Evolutionary conservation across 345 rosid species (phyloP), one percentile per base, ranked within the genome.

Genomic region (Bruguiera sexangula): DNA sequence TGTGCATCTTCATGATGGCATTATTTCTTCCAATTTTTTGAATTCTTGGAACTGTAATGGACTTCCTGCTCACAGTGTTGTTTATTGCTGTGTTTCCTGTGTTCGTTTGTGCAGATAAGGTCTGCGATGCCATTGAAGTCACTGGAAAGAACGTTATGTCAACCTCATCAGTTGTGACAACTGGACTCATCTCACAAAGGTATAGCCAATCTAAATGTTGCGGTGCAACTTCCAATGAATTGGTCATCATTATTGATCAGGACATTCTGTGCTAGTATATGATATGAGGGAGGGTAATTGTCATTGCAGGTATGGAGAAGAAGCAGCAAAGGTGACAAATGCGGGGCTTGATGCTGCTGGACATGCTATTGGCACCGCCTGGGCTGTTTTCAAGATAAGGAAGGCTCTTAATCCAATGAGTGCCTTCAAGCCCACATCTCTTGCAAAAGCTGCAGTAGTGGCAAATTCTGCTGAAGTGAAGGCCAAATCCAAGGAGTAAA

Each of bases 61-160:
- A 7, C 26, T 2, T 30, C 9, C 29, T 24, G 9, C 56, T 63
- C 11, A 19, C 48, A 1, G 32, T 15, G 2, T 9, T 50, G 54
- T 48, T 32, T 64, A 53, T n/a, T 55, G 8, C 5, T 22, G 24
- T 51, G n/a, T 18, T 64, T 18, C 18, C 29, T 13, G 10, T 5
- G 18, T 66, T 58, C 53, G 27, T 21, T 59, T 64, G 67, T 39
- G 71, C 68, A 77, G 81, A 60, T 78, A 94, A 88, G 82, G 85
- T 89, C 27, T 92, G 86, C 29, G 97, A 94, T 79, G 99, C 99
- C 32, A 86, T 86, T 78, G 96, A 94, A 82, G 93, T 91, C 68
- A 86, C 97, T 39, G 99, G 97, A 67, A 91, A 76, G 85, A 91
- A 87, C 75, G 93, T 91, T 53, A 84, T 94, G 97, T 89, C 92